Evolutionary conservation across 2,329 filamentous ascomycete genomes (phyloP), one percentile per base, ranked within the genome.

Genomic region (Fusarium nelsonii): DNA sequence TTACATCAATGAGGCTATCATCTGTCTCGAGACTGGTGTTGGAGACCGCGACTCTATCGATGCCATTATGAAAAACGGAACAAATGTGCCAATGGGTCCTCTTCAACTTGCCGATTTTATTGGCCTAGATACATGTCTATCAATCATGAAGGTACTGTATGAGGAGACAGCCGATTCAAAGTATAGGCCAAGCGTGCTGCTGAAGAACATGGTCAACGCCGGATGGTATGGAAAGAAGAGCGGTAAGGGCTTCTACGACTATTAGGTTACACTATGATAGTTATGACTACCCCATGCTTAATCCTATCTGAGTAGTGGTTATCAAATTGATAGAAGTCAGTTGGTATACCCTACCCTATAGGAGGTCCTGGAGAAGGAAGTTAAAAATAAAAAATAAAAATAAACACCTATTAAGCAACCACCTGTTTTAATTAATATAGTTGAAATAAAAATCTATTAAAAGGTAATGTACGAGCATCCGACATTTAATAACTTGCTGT

Each of bases 41-140:
- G 96, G 96, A 18, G 87, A 88, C 69, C 91, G 92, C 73, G 94
- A 98, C 76, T 92, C 95, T 69, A 99, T 99, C 71, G 96, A 99
- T 77, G 90, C 87, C 70, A 99, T 99, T 75, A 99, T 99, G 96
- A 98, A 97, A 87, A 97, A 97, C 74, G 96, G 96, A 46, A 99
- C 96, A 23, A 97, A 97, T 77, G 96, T 99, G 40, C 96, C 96
- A 26, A 99, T 99, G 96, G 96, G 96, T 0, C 96, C 96, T 11
- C 84, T 99, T 70, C 91, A 94, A 75, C 82, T 99, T 74, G 96
- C 96, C 4, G 96, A 99, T 80, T 99, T 99, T 76, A 98, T 99
- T 75, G 96, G 96, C 9, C 85, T 99, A 44, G 96, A 99, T 78
- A 99, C 96, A 0, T 99, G 96, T 77, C 83, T 98, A 66, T 90